Evolutionary conservation across 805 yeast genomes (phyloP), one percentile per base, ranked within the genome.

Genomic region (Tetrapisispora iriomotensis): DNA sequence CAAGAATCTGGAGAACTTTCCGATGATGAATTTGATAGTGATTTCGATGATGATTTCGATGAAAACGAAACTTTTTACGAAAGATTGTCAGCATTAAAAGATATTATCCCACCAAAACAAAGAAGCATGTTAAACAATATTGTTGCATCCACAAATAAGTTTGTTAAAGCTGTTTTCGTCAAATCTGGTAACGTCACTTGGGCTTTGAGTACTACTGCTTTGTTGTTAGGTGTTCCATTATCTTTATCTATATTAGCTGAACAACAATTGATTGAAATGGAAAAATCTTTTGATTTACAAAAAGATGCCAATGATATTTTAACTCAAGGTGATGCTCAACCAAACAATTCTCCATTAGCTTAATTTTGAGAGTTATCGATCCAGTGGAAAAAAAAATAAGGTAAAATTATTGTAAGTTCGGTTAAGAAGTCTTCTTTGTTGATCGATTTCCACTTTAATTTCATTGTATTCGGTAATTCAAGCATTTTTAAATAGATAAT

Each of bases 221-320:
- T 92, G 53, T 73, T 92, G 46, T 69, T 92, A 53, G 96, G 96
- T 60, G 94, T 87, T 34, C 99, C 99, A 47, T 72, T 85, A 52
- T 79, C 95, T 8, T 70, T 92, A 53, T 81, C 95, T 38, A 83
- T 92, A 52, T 71, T 92, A 54, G 79, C 87, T 44, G 96, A 90
- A 68, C 94, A 87, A 60, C 96, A 90, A 69, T 74, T 88, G 61
- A 77, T 80, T 59, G 96, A 88, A 68, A 74, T 85, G 80, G 96
- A 88, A 70, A 86, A 83, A 69, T 92, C 87, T 60, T 79, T 86
- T 72, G 77, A 81, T 42, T 67, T 82, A 56, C 90, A 82, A 62
- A 82, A 79, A 61, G 79, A 81, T 45, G 81, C 87, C 20, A 79
- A 75, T 54, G 87, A 79, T 43, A 74, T 82, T 34, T 66, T 82